Base-by-base conservation (phyloP, 1,284 basidiomycete species). In the Trametes sp. region DNA sequence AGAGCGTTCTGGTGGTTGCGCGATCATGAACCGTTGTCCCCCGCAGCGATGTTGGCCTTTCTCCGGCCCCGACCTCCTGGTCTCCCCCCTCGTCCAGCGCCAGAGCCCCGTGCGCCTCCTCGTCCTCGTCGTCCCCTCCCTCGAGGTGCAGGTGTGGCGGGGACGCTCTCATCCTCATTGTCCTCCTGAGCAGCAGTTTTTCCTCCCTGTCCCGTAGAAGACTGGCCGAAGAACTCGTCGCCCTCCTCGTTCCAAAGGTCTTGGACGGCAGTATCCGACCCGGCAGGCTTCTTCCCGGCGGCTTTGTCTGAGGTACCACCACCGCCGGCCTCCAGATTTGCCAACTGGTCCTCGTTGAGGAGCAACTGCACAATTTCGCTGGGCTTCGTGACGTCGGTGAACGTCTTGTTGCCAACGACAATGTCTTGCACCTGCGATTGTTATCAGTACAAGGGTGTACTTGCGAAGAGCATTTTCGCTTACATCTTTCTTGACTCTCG, bases 281-380 rank as follows among this genome's bases (percentile, higher is more conserved):
- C 74, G 41, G 75, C 78, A 52, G 71, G 69, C 63, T 71, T 75
- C 64, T 78, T 83, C 21, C 78, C 76, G 6, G 75, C 62, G 57
- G 79, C 76, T 52, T 79, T 81, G 31, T 78, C 74, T 31, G 82
- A 71, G 42, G 80, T 72, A 50, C 79, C 71, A 45, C 75, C 75
- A 29, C 77, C 41, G 54, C 56, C 70, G 26, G 76, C 75, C 55
- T 87, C 85, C 50, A 92, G 75, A 59, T 83, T 86, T 4, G 89
- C 93, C 29, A 90, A 78, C 74, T 95, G 94, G 72, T 98, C 96
- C 73, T 99, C 97, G 75, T 96, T 97, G 72, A 99, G 87, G 61
- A 99, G 83, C 60, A 99, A 79, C 65, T 96, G 95, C 9, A 98
- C 96, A 63, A 99, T 98, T 76, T 99, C 98, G 79, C 95, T 96